Percentiles rank a stretch among this genome's conserved stretches.
Conservation (phyloP, 108 stramenopile genomes). For the Stephanodiscus triporus region DNA sequence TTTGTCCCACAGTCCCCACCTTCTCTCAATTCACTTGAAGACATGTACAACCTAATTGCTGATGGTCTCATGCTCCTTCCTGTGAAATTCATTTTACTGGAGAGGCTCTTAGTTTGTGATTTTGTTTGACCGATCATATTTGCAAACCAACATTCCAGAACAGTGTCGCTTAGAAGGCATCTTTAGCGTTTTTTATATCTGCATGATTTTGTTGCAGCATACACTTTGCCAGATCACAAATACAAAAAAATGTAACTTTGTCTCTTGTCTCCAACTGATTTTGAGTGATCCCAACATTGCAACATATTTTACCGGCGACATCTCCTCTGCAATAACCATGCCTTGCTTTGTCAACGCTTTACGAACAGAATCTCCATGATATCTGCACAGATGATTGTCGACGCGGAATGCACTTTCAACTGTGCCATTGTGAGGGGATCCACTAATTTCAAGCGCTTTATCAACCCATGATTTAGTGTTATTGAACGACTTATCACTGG, state of each 20-base stretch:
- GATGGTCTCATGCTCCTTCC: too few relatives aligned
- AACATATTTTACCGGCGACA: background rate
- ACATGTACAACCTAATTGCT: too few relatives aligned
- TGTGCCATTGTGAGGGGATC: background rate
- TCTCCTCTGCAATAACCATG: background rate
- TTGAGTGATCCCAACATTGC: background rate
- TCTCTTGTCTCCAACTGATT: background rate
- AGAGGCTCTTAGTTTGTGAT: too few relatives aligned
- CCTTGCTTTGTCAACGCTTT: background rate
- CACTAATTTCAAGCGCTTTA: background rate
- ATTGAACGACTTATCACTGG: background rate
- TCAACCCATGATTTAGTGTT: constrained; percentile 3
- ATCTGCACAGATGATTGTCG: background rate
- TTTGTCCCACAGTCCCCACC: too few relatives aligned
- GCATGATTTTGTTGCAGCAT: background rate
- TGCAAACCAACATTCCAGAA: too few relatives aligned
- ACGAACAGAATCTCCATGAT: background rate
- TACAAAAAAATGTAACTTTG: too few relatives aligned
- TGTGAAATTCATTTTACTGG: too few relatives aligned
- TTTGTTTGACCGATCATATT: too few relatives aligned
- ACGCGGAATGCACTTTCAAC: background rate
- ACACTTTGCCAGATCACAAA: background rate
- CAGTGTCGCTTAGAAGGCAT: too few relatives aligned
- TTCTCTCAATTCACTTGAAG: too few relatives aligned
- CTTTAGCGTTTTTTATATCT: too few relatives aligned